phyloP scores from a whole-genome alignment of 768 basidiomycete species.

The Naganishia friedmannii region DNA sequence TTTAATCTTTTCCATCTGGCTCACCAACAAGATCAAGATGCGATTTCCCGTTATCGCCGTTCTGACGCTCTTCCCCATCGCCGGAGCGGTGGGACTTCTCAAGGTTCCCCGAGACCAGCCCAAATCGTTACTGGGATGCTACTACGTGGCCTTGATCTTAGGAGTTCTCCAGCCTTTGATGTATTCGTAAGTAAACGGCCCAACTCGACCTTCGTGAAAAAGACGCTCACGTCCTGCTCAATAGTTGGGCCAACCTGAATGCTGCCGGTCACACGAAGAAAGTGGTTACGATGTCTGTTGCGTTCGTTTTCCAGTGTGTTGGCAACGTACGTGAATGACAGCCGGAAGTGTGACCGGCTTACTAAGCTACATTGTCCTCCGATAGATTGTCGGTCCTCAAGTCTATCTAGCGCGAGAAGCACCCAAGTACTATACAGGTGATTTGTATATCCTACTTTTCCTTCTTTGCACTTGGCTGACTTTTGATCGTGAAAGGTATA shows the following conservation, averaged over 20 bases:
- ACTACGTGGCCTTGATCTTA: conserved; percentile 37
- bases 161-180: conserved; percentile 32
- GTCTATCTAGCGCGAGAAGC: conserved; percentile 44
- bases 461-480: not conserved
- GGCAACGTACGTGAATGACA: conserved; percentile 36
- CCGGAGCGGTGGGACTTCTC: conserved; percentile 42
- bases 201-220: not conserved
- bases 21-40: conserved; percentile 31
- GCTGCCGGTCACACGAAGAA: conserved; percentile 41
- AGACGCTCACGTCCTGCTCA: conserved; percentile 15
- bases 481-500: conserved; percentile 23
- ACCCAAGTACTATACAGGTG: conserved; percentile 44
- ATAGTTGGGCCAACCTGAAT: conserved; percentile 42
- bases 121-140: conserved; percentile 32
- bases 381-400: conserved; percentile 44
- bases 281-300: conserved; percentile 39
- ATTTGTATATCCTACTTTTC: not conserved
- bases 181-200: not conserved
- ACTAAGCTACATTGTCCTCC: not conserved
- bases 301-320: conserved; percentile 39
- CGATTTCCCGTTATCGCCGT: conserved; percentile 36
- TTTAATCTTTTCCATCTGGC: conserved; percentile 27
- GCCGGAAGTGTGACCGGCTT: not conserved
- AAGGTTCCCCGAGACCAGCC: conserved; percentile 39
- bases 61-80: conserved; percentile 43